Evolutionary conservation across 2,329 filamentous ascomycete genomes (phyloP), one percentile per base, ranked within the genome.

Genomic region (Sarocladiaceae sp.): DNA sequence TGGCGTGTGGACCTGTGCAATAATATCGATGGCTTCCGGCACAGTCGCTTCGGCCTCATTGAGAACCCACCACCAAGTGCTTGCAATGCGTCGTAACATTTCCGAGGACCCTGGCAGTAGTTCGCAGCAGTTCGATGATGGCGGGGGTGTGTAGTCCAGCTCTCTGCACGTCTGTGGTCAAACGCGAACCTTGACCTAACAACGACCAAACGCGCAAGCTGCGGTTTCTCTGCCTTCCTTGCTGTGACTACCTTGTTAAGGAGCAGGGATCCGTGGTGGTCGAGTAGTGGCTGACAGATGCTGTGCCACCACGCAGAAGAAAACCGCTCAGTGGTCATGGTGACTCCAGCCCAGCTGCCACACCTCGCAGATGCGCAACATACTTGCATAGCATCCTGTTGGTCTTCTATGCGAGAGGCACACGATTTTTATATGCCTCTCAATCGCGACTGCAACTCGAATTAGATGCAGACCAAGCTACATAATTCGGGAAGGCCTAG

Each of bases 361-460:
- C 33, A 46, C 40, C 44, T 18, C 57, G 63, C 58, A 62, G 66
- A 68, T 68, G 66, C 65, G 64, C 58, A 65, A 65, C 66, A 68
- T 68, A 66, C 65, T 37, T 68, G 62, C 66, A 64, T 62, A 29
- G 44, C 26, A 33, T 8, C 8, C 35, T 37, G n/a, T n/a, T n/a
- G n/a, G n/a, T n/a, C n/a, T n/a, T n/a, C n/a, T n/a, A n/a, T n/a
- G n/a, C n/a, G n/a, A n/a, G n/a, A n/a, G n/a, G n/a, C n/a, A n/a
- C n/a, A n/a, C n/a, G n/a, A n/a, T n/a, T n/a, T n/a, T n/a, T n/a
- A n/a, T n/a, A n/a, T n/a, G n/a, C n/a, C n/a, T n/a, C n/a, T n/a
- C n/a, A n/a, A n/a, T n/a, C n/a, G n/a, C n/a, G n/a, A n/a, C n/a
- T n/a, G n/a, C n/a, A n/a, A n/a, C n/a, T n/a, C n/a, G n/a, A n/a